These are phyloP conservation scores for Closterium sp. DNA, from an alignment of 139 green algal species.

Conservation along the genomic window DNA sequence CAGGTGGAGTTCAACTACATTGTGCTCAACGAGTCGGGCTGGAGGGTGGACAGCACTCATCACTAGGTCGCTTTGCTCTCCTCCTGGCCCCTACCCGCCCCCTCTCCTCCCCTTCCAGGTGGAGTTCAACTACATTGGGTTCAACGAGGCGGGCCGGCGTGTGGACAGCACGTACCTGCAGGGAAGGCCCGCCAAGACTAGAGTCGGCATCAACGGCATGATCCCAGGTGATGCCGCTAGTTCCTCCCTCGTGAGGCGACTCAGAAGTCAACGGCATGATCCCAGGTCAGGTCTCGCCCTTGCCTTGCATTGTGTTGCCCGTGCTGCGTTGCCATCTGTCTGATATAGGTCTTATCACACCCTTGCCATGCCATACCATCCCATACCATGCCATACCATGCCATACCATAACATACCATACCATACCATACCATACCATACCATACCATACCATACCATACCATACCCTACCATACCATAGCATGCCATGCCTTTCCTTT, in stretches of 20 bases:
- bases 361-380: too few relatives aligned
- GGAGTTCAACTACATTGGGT: conserved; percentile 93
- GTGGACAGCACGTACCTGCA: conserved; percentile 91
- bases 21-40: conserved; percentile 92
- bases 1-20: conserved; percentile 86
- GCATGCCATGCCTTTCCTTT: too few relatives aligned
- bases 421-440: too few relatives aligned
- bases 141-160: conserved; percentile 86
- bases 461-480: neutral
- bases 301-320: too few relatives aligned
- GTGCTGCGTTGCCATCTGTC: too few relatives aligned
- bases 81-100: too few relatives aligned
- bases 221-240: conserved; percentile 76
- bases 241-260: neutral
- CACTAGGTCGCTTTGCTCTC: neutral
- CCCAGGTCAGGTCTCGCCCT: neutral
- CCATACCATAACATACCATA: too few relatives aligned
- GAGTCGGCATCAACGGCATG: conserved; percentile 86
- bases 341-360: too few relatives aligned
- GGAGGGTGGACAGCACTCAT: conserved; percentile 87
- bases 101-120: conserved; percentile 40
- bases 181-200: conserved; percentile 71
- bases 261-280: neutral
- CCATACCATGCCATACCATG: too few relatives aligned
- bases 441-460: too few relatives aligned